A percentile compares a stretch with the other conserved stretches of the same genome.
phyloP scores from a whole-genome alignment of 2,329 filamentous ascomycete species.

The Ceratocystis alfenasii region DNA sequence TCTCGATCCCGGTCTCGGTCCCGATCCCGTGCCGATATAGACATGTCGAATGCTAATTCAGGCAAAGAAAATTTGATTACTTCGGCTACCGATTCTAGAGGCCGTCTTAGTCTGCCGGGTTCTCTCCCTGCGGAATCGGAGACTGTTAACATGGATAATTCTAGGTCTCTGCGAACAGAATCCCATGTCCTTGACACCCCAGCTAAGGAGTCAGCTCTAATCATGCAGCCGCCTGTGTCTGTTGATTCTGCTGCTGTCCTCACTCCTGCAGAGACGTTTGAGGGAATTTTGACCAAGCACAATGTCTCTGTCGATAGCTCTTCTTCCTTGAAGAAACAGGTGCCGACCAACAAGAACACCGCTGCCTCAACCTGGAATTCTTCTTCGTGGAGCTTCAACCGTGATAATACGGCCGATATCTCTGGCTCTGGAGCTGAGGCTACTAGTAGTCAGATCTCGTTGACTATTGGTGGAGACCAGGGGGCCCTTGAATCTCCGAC shows the following conservation, averaged over 20 bases:
- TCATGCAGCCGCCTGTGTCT: not conserved
- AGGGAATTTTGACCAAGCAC: not conserved
- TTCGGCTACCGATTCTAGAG: conserved; percentile 16
- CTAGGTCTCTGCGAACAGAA: not conserved
- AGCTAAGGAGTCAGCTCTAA: not conserved
- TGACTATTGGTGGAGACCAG: not conserved
- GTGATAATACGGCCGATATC: not conserved
- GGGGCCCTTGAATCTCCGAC: not conserved
- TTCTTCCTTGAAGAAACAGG: not conserved
- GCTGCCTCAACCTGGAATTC: not conserved
- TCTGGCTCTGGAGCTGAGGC: not conserved
- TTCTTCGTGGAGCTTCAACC: conserved; percentile 11
- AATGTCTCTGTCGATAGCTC: not conserved
- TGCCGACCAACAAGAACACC: not conserved
- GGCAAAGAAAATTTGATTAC: conserved; percentile 7
- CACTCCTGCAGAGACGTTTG: not conserved
- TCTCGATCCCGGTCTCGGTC: conserved; percentile 17
- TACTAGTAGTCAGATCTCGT: not conserved
- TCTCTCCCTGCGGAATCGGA: not conserved
- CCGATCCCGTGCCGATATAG: not conserved
- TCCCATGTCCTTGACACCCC: not conserved
- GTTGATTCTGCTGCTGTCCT: not conserved
- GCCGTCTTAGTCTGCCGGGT: conserved; percentile 12
- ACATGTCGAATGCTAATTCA: not conserved
- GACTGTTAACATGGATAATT: not conserved